Base-by-base conservation (phyloP, 768 basidiomycete species). In the Tricholoma terreum region DNA sequence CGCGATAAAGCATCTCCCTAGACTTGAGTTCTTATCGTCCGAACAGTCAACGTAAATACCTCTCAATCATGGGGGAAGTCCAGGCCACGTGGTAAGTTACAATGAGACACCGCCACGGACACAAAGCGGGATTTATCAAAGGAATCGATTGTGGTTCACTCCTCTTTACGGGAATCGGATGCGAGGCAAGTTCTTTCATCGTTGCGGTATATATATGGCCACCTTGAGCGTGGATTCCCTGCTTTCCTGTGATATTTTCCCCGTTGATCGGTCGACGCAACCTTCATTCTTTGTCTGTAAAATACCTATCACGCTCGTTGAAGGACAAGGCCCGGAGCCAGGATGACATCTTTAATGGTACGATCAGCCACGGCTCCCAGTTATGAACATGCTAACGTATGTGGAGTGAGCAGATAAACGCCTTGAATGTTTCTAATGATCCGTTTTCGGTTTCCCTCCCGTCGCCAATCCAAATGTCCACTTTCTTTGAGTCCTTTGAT, bases 211-310 rank as follows among this genome's bases (percentile, higher is more conserved):
- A 58, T 60, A 61, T 61, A 58, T 58, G 60, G 17, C 38, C 40
- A 2, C 11, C 9, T 19, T 33, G 19, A 42, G 14, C 15, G 17
- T 38, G 27, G 21, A 43, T 9, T 14, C 52, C n/a, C 52, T 22
- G 40, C 43, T 43, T 43, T n/a, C 7, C 6, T n/a, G 34, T 27
- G 34, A 33, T 52, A 45, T 38, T 36, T 46, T 34, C 17, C n/a
- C 54, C 64, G 65, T 66, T 64, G 65, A 66, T 59, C 65, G 57
- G 65, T 57, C 54, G 55, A 30, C 34, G 50, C 46, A 36, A 34
- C 6, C 14, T 21, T 31, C n/a, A 15, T 5, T 30, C 33, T 56
- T 19, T n/a, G 10, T 51, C 21, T 58, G 42, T 36, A 30, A 45
- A 34, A 57, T 55, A 43, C 45, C 57, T 43, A 52, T 22, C 27